Percentiles rank a stretch among this genome's conserved stretches.
Conservation (phyloP, 129 eudicot species). For the Flaveria brownii region DNA sequence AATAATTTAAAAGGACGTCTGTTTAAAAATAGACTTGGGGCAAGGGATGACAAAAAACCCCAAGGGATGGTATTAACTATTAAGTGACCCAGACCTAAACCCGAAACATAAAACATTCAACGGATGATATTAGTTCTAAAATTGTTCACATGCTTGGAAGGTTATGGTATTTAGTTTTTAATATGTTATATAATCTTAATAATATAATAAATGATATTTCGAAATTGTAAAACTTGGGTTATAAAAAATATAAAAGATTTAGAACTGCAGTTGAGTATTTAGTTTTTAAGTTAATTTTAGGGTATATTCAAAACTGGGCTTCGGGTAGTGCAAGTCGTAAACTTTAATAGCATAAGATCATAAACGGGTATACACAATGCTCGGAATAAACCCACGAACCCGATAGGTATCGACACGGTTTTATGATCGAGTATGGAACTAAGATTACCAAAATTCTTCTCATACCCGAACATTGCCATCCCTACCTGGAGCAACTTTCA, state of each 20-base stretch:
- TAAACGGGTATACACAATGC: neutral
- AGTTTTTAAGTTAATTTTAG: too few relatives aligned
- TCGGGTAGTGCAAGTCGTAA: neutral
- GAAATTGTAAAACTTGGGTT: too few relatives aligned
- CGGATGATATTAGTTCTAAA: neutral
- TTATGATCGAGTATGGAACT: neutral
- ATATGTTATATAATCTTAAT: too few relatives aligned
- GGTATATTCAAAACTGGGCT: neutral
- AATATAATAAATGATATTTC: too few relatives aligned
- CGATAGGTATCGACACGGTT: neutral
- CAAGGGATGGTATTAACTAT: too few relatives aligned
- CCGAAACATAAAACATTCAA: neutral
- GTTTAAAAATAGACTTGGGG: neutral
- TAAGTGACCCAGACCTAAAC: too few relatives aligned
- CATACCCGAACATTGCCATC: neutral
- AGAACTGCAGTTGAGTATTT: neutral
- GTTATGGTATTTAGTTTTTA: neutral
- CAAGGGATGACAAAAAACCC: neutral
- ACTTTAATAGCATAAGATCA: neutral
- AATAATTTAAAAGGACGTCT: neutral
- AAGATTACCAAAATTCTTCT: neutral
- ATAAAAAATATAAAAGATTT: too few relatives aligned
- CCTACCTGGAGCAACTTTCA: neutral
- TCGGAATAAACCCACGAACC: neutral
- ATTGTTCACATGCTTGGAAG: neutral